Conservation (phyloP, 345 rosid species). For the Lepidium sativum region DNA sequence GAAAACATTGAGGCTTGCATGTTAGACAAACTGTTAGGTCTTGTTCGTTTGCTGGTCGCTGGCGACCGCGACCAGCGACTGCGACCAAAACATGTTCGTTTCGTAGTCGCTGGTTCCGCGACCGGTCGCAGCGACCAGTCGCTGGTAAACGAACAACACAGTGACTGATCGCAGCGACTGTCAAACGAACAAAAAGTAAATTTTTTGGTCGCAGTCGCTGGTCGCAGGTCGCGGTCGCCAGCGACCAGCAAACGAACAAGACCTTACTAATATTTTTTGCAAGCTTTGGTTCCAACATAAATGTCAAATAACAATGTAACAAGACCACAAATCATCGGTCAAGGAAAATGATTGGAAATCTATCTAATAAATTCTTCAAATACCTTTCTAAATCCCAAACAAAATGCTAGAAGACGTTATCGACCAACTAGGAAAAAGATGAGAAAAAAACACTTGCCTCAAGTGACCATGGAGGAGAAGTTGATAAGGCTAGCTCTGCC, state of each 20-base stretch:
- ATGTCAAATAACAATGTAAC: background rate
- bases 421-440: background rate
- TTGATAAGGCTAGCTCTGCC: slow-evolving; percentile 67
- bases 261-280: background rate
- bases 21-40: slow-evolving; percentile 12
- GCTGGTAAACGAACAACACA: too few species aligned
- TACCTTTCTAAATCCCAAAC: background rate
- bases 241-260: too few species aligned
- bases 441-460: slow-evolving; percentile 39
- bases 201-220: too few species aligned
- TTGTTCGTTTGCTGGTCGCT: too few species aligned
- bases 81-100: too few species aligned
- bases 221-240: too few species aligned
- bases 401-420: background rate
- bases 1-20: slow-evolving; percentile 13
- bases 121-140: too few species aligned
- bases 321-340: background rate
- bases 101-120: too few species aligned
- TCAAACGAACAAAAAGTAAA: too few species aligned
- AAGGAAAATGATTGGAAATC: background rate
- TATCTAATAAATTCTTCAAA: background rate
- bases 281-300: background rate
- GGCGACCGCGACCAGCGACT: too few species aligned
- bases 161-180: too few species aligned
- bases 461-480: slow-evolving; percentile 55